These are phyloP conservation scores for Hypoxylon cercidicola DNA, from an alignment of 495 filamentous ascomycete species.

Conservation along the genomic window DNA sequence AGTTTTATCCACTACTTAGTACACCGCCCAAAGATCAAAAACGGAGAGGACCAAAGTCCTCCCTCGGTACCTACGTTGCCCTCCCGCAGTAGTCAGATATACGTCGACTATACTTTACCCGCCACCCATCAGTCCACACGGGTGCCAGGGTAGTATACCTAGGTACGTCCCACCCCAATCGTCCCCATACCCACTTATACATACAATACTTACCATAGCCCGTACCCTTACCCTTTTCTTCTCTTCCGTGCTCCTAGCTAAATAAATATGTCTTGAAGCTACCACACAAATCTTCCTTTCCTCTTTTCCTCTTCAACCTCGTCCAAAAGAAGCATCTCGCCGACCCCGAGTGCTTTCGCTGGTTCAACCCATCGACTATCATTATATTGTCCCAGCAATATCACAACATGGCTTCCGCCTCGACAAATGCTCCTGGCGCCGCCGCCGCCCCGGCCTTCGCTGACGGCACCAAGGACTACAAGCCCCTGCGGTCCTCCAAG, in stretches of 20 bases:
- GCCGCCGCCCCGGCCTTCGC: constrained; percentile 51
- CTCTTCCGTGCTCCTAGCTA: constrained; percentile 9
- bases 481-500: constrained; percentile 56
- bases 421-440: constrained; percentile 41
- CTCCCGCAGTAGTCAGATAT: constrained; percentile 7
- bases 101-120: constrained; percentile 27
- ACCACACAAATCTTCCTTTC: constrained; percentile 4
- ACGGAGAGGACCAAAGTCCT: background rate
- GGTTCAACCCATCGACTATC: constrained; percentile 20
- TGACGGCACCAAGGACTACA: constrained; percentile 61
- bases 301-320: constrained; percentile 25
- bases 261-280: constrained; percentile 33
- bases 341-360: constrained; percentile 30
- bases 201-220: constrained; percentile 6
- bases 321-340: constrained; percentile 18
- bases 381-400: background rate
- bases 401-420: constrained; percentile 57
- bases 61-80: constrained; percentile 5
- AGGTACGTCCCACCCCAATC: constrained; percentile 33
- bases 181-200: constrained; percentile 38
- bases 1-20: constrained; percentile 1
- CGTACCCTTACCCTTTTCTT: constrained; percentile 3
- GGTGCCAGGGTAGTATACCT: constrained; percentile 16
- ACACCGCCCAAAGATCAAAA: constrained; percentile 32
- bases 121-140: constrained; percentile 20